Evolutionary conservation across 805 yeast genomes (phyloP).

Genomic region (Kuraishia borneana): DNA sequence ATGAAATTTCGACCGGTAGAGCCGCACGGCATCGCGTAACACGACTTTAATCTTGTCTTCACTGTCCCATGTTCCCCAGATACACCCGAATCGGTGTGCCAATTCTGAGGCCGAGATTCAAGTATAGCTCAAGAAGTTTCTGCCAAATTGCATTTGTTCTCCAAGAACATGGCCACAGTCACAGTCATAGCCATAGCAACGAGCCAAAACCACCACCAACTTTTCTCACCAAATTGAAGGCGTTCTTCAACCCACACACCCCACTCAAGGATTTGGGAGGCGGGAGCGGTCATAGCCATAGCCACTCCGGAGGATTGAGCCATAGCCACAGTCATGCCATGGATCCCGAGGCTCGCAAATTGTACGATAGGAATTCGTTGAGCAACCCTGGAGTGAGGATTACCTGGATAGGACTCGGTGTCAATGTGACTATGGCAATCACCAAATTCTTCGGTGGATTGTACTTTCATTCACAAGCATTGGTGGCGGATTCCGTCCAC

Average conservation of each 20-base stretch:
- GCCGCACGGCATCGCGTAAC: no score
- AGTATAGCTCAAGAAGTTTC: no score
- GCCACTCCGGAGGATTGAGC: constrained; percentile 6
- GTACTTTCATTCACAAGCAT: constrained; percentile 87
- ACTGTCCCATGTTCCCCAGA: no score
- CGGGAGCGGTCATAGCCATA: constrained; percentile 3
- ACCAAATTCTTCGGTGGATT: constrained; percentile 86
- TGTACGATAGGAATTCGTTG: constrained; percentile 30
- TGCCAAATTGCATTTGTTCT: no score
- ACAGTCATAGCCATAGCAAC: constrained; percentile 4
- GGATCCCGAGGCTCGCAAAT: constrained; percentile 32
- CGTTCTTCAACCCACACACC: constrained; percentile 23
- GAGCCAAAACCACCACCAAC: constrained; percentile 4
- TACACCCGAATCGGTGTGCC: no score
- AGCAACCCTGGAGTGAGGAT: constrained; percentile 83
- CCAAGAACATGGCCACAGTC: no score
- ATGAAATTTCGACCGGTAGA: no score
- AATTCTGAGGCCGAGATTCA: no score
- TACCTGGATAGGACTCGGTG: constrained; percentile 82
- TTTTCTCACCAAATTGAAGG: constrained; percentile 17
- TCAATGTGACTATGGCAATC: constrained; percentile 76
- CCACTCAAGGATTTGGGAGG: constrained; percentile 12
- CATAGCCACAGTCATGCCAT: constrained; percentile 29
- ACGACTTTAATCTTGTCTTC: no score
- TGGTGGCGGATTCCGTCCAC: constrained; percentile 91